Base-by-base conservation (phyloP, 257 asterid species). In the Verbascum thapsus region DNA sequence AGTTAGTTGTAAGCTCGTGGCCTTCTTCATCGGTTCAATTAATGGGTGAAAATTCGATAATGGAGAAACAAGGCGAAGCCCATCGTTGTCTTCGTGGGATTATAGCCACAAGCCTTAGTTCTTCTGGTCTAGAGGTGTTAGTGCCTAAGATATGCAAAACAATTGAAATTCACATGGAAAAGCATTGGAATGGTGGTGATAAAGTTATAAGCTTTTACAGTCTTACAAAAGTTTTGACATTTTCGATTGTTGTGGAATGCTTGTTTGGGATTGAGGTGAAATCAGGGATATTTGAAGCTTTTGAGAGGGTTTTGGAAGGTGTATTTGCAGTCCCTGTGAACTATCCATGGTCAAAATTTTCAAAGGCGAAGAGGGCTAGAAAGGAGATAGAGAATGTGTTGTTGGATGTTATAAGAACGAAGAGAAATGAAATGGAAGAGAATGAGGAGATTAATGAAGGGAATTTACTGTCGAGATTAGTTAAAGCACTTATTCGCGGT, bases 1-100 rank as follows among this genome's bases (percentile, higher is more conserved):
- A 85, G 75, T 60, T 91, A 40, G 96, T 91, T 0, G 81, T 91
- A 11, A 91, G 98, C 72, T 88, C 98, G 7, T 91, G 98, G 98
- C 98, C 98, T 5, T 58, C 96, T 4, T 88, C 98, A 0, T 82
- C 91, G 0, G 95, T 91, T 11, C 88, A 84, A 60, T 68, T 91
- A n/a, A 91, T 91, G 98, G 96, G 96, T 0, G 66, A 59, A 58
- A 69, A 88, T 44, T 85, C 89, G 0, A 91, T 91, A 57, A 91
- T 91, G 98, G 98, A 86, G 80, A 91, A 85, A 68, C 87, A 64
- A 56, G 98, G 98, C 0, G 94, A 83, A 15, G 82, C 87, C 0
- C 98, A 88, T 63, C 81, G 81, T 0, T 68, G 66, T 64, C 70
- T 91, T 5, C 91, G 95, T 2, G 96, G 89, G 19, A 78, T 91